Evolutionary conservation across 1,139 yeast species (phyloP).

Genomic region (Sugiyamaella japonica): DNA sequence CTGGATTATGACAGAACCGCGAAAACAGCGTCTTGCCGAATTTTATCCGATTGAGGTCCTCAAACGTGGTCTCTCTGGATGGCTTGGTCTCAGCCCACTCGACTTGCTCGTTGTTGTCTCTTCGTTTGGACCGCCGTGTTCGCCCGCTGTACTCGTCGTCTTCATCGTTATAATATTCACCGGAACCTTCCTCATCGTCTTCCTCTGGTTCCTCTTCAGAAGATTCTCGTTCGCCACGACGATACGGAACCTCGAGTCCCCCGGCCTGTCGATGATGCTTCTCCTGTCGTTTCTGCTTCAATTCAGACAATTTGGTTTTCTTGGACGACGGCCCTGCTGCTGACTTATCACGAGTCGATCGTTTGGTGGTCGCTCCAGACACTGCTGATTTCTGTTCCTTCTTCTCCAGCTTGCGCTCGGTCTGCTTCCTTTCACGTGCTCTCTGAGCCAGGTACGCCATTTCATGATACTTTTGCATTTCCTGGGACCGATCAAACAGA

Average conservation of each 20-base stretch:
- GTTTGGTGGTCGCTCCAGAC: background rate
- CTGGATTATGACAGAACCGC: conserved; percentile 79
- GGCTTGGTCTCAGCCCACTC: conserved; percentile 52
- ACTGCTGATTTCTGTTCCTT: conserved; percentile 32
- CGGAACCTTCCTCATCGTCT: background rate
- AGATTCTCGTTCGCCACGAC: conserved; percentile 30
- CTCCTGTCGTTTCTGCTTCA: conserved; percentile 80
- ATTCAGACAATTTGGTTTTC: conserved; percentile 69
- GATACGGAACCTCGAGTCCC: conserved; percentile 27
- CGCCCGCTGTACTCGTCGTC: conserved; percentile 22
- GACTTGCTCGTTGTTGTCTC: conserved; percentile 40
- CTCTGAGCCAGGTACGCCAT: conserved; percentile 79
- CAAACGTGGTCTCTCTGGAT: conserved; percentile 46
- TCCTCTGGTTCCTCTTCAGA: conserved; percentile 34
- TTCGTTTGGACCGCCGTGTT: conserved; percentile 26
- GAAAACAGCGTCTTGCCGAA: conserved; percentile 76
- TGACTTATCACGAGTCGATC: conserved; percentile 35
- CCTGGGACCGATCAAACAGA: conserved; percentile 88
- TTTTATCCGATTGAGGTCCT: conserved; percentile 67
- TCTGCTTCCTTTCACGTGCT: conserved; percentile 57
- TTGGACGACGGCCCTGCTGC: conserved; percentile 43
- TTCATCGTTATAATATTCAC: conserved; percentile 11
- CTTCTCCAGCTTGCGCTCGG: conserved; percentile 38
- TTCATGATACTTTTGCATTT: conserved; percentile 83
- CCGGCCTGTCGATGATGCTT: conserved; percentile 42